A percentile compares a stretch with the other conserved stretches of the same genome.
Evolutionary conservation across 1,139 yeast genomes (phyloP).

Genomic region (Maudiozyma humilis): DNA sequence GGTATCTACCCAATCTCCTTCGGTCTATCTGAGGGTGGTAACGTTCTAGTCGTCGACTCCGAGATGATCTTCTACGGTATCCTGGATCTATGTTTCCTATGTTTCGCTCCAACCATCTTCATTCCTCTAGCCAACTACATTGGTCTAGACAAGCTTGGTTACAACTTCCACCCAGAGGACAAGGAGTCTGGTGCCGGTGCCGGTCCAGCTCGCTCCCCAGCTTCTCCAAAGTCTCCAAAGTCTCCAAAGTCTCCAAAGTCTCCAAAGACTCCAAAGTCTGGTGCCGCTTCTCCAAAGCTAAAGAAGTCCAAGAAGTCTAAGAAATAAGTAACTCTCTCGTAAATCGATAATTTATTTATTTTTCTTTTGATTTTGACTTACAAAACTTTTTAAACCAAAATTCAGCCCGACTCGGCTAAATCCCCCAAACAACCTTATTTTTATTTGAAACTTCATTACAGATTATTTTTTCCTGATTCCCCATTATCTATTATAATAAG

Average conservation of each 20-base stretch:
- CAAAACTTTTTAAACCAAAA: conserved; percentile 1
- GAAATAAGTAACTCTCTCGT: conserved; percentile 5
- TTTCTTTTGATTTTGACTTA: not conserved
- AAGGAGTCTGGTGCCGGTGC: not conserved
- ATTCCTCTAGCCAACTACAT: conserved; percentile 17
- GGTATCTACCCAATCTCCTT: conserved; percentile 49
- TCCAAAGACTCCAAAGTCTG: not conserved
- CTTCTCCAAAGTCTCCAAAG: not conserved
- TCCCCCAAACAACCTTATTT: not conserved
- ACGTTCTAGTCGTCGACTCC: conserved; percentile 52
- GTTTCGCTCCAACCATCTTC: conserved; percentile 8
- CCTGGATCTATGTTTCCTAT: conserved; percentile 37
- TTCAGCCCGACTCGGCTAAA: not conserved
- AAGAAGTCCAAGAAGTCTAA: conserved; percentile 1
- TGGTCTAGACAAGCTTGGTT: conserved; percentile 18
- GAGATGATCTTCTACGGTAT: conserved; percentile 59
- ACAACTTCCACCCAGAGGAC: conserved; percentile 30
- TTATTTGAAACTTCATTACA: conserved; percentile 4
- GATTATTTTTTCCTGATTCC: conserved; percentile 1
- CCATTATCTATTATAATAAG: conserved; percentile 3
- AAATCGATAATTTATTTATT: conserved; percentile 1
- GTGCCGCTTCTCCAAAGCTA: not conserved
- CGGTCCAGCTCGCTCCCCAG: not conserved
- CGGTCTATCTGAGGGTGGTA: conserved; percentile 63
- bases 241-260: conserved; percentile 6